Percentiles rank a stretch among this genome's conserved stretches.
Evolutionary conservation across 2,329 filamentous ascomycete species (phyloP).

Genomic region (Ceratocystis variospora): DNA sequence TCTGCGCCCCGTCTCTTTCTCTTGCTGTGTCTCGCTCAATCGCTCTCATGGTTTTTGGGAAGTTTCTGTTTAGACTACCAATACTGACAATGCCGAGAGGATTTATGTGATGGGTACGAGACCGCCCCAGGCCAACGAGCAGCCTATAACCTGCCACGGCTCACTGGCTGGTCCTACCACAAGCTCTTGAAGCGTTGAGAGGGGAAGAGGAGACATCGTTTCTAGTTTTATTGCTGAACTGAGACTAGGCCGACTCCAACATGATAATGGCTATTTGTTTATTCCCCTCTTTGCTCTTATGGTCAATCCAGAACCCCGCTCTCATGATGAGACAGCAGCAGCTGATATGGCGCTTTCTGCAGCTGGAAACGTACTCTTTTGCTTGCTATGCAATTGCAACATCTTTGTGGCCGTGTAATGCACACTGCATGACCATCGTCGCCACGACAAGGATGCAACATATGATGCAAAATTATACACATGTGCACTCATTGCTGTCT

Average conservation of each 20-base stretch:
- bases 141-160: not conserved
- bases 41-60: too few relatives aligned
- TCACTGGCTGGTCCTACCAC: not conserved
- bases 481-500: not conserved
- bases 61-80: too few relatives aligned
- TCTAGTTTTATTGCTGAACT: too few relatives aligned
- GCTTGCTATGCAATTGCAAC: too few relatives aligned
- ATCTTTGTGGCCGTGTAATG: too few relatives aligned
- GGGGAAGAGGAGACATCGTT: not conserved
- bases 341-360: too few relatives aligned
- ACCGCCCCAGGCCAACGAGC: not conserved
- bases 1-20: conserved; percentile 2
- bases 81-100: not conserved
- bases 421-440: too few relatives aligned
- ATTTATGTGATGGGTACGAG: not conserved
- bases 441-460: too few relatives aligned
- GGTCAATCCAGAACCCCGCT: too few relatives aligned
- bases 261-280: not conserved
- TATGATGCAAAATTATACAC: too few relatives aligned
- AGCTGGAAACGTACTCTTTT: too few relatives aligned
- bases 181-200: not conserved
- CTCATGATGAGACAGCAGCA: too few relatives aligned
- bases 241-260: not conserved
- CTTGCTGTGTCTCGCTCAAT: not conserved
- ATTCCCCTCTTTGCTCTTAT: not conserved